phyloP scores from a whole-genome alignment of 208 protist genomes.

The Leishmania turanica region DNA sequence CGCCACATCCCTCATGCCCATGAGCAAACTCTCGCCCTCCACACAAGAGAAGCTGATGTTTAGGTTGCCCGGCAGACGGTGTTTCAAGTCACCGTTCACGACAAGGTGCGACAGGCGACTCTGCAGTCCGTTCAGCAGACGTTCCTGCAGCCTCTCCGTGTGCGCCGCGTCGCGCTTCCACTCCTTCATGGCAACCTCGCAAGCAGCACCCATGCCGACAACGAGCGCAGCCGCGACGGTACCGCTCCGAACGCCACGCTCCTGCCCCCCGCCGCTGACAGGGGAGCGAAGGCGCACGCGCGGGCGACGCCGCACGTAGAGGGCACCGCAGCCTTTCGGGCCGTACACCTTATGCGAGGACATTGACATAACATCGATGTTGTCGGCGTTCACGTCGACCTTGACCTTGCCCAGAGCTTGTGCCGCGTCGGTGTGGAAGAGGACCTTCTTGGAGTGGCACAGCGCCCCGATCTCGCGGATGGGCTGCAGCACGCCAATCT shows the following conservation, averaged over 20 bases:
- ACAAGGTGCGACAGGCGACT: conserved; percentile 84
- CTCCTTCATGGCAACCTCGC: conserved; percentile 88
- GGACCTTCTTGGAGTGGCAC: conserved; percentile 94
- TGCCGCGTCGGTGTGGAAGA: conserved; percentile 98
- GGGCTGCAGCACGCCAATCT: conserved; percentile 99
- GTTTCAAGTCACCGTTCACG: conserved; percentile 94
- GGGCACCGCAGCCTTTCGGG: conserved; percentile 94
- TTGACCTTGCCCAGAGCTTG: conserved; percentile 98
- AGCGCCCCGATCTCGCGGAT: conserved; percentile 96
- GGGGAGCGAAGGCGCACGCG: conserved; percentile 97
- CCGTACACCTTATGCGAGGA: conserved; percentile 99
- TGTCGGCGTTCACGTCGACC: conserved; percentile 97
- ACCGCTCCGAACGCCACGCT: conserved; percentile 95
- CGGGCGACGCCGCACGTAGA: conserved; percentile 93
- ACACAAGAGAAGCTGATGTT: conserved; percentile 99
- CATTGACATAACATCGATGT: conserved; percentile 98
- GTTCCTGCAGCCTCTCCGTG: conserved; percentile 77
- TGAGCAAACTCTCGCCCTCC: conserved; percentile 99
- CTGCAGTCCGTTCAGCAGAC: conserved; percentile 89
- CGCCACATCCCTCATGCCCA: conserved; percentile 98
- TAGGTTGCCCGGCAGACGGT: conserved; percentile 95
- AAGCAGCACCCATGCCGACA: conserved; percentile 96
- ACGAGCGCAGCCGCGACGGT: conserved; percentile 94
- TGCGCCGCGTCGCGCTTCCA: conserved; percentile 94
- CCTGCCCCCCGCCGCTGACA: conserved; percentile 99